Conservation (phyloP, 1,139 yeast genomes). For the Lizanozyma gosingica region DNA sequence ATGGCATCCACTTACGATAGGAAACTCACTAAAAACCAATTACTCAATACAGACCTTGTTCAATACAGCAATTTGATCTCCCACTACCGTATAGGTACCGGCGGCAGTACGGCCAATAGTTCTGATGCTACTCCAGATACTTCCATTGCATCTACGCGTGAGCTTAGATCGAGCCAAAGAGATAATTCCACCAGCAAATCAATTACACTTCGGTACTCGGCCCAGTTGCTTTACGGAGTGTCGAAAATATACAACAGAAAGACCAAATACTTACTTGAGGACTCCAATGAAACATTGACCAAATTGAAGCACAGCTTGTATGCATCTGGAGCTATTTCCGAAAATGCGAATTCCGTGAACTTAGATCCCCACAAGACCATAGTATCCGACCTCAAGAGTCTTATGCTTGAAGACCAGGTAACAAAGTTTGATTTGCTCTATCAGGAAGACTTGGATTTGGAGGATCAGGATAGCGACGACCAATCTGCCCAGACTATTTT, state of each 20-base stretch:
- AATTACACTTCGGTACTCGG: slow-evolving; percentile 75
- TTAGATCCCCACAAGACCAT: slow-evolving; percentile 44
- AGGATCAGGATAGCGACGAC: slow-evolving; percentile 4
- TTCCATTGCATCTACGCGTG: background rate
- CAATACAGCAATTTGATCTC: slow-evolving; percentile 53
- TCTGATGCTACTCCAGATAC: background rate
- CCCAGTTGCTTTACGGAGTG: slow-evolving; percentile 82
- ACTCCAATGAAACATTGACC: slow-evolving; percentile 69
- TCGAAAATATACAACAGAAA: slow-evolving; percentile 83
- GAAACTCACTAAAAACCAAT: slow-evolving; percentile 68
- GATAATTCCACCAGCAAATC: slow-evolving; percentile 22
- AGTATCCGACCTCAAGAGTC: slow-evolving; percentile 43
- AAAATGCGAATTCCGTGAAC: slow-evolving; percentile 20
- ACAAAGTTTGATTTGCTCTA: slow-evolving; percentile 67
- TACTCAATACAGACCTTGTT: slow-evolving; percentile 61
- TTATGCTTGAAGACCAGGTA: slow-evolving; percentile 67
- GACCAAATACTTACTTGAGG: slow-evolving; percentile 77
- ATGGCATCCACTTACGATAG: slow-evolving; percentile 84
- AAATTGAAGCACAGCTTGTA: slow-evolving; percentile 69
- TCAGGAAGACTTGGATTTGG: slow-evolving; percentile 35
- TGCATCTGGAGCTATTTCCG: slow-evolving; percentile 19
- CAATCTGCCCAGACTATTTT: slow-evolving; percentile 6
- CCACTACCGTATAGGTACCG: slow-evolving; percentile 12
- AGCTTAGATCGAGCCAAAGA: slow-evolving; percentile 3
- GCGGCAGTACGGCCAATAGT: background rate